phyloP scores from a whole-genome alignment of 208 protist genomes.

The Trypanosoma cruzi region DNA sequence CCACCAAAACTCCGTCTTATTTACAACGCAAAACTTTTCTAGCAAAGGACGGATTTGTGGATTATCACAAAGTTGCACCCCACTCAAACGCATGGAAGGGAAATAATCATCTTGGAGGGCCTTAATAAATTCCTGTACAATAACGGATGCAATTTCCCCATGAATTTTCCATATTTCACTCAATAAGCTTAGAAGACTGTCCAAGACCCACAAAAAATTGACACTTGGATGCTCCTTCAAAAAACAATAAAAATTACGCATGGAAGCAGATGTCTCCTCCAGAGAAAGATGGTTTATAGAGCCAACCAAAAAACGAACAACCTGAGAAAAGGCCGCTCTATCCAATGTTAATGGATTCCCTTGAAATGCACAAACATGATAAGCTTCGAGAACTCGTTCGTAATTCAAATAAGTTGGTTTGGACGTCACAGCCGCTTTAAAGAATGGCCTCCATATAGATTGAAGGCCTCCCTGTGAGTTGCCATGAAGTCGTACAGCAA shows the following conservation, averaged over 20 bases:
- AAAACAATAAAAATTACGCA: constrained; percentile 41
- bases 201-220: constrained; percentile 74
- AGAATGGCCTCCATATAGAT: constrained; percentile 64
- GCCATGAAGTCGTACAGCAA: constrained; percentile 59
- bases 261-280: constrained; percentile 3
- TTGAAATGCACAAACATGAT: constrained; percentile 55
- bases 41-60: constrained; percentile 49
- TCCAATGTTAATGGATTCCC: constrained; percentile 44
- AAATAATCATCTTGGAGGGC: constrained; percentile 28
- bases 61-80: constrained; percentile 52
- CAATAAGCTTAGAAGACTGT: constrained; percentile 50
- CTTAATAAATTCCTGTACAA: constrained; percentile 32
- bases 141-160: constrained; percentile 22
- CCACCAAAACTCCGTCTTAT: constrained; percentile 68
- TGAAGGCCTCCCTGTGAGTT: constrained; percentile 40
- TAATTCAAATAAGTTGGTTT: constrained; percentile 32
- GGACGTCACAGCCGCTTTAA: constrained; percentile 76
- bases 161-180: constrained; percentile 51
- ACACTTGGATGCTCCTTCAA: constrained; percentile 45
- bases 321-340: constrained; percentile 55
- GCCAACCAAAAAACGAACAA: constrained; percentile 49
- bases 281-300: constrained; percentile 27
- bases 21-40: constrained; percentile 50
- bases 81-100: constrained; percentile 33
- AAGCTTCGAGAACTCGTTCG: constrained; percentile 55